These are phyloP conservation scores for Pseudogymnoascus sp. DNA, from an alignment of 2,329 filamentous ascomycete genomes.

Conservation along the genomic window DNA sequence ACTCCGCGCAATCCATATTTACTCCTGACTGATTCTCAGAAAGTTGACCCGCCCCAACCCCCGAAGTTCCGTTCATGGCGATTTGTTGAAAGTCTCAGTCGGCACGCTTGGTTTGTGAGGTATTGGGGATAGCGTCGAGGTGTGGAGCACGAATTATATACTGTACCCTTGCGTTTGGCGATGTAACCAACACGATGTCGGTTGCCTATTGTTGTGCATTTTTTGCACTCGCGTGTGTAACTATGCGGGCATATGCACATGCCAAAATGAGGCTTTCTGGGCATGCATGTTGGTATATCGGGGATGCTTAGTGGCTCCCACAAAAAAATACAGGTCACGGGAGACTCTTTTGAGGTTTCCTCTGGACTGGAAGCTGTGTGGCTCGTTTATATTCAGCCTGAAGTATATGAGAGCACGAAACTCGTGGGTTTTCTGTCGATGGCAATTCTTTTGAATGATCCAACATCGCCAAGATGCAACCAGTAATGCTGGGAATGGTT, in stretches of 20 bases:
- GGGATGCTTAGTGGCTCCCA: constrained; percentile 3
- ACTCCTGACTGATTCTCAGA: not conserved
- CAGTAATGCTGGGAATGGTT: not conserved
- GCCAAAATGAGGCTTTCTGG: not conserved
- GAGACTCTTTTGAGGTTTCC: not conserved
- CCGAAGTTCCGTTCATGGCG: not conserved
- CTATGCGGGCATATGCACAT: not conserved
- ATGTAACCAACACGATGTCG: not conserved
- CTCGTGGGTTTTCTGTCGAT: not conserved
- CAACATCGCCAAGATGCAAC: not conserved
- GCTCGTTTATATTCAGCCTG: not conserved
- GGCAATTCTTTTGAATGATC: not conserved
- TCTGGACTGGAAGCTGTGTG: not conserved
- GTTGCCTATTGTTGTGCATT: not conserved
- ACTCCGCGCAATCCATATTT: constrained; percentile 24
- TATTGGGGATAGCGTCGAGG: not conserved
- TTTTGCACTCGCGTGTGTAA: not conserved
- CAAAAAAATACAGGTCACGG: not conserved
- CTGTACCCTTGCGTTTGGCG: not conserved
- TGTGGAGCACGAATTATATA: constrained; percentile 4
- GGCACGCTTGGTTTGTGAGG: not conserved
- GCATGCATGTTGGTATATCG: not conserved
- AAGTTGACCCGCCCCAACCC: not conserved
- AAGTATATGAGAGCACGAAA: not conserved
- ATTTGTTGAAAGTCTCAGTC: not conserved